A percentile compares a stretch with the other conserved stretches of the same genome.
Evolutionary conservation across 257 asterid species (phyloP).

Genomic region (Jacaranda copaia): DNA sequence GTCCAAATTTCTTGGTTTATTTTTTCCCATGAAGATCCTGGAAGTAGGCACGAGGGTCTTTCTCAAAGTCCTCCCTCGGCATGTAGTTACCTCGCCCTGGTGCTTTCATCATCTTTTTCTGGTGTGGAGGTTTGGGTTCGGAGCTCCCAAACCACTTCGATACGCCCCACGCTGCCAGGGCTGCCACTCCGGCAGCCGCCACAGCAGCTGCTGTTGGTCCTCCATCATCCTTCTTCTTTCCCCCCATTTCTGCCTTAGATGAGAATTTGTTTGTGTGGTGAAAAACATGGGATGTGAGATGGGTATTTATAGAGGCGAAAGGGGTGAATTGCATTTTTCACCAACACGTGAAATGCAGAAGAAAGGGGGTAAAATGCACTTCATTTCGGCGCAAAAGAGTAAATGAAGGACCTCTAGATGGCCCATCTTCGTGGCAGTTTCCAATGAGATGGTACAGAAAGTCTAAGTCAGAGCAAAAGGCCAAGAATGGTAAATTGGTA

Average conservation of each 20-base stretch:
- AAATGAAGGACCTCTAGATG: no score
- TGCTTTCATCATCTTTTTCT: conserved; percentile 40
- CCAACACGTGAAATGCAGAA: no score
- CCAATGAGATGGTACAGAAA: no score
- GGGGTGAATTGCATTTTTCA: not conserved
- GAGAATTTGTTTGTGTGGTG: not conserved
- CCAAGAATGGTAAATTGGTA: no score
- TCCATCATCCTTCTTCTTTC: not conserved
- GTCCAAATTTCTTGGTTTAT: not conserved
- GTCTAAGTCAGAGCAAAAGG: no score
- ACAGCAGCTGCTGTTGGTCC: not conserved
- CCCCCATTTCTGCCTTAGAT: not conserved
- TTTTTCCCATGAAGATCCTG: conserved; percentile 24
- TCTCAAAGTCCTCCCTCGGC: conserved; percentile 34
- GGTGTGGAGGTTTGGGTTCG: no score
- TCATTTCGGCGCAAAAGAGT: no score
- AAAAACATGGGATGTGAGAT: not conserved
- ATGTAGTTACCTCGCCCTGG: conserved; percentile 36
- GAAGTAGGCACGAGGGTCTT: conserved; percentile 19
- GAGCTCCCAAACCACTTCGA: conserved; percentile 25
- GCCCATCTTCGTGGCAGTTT: no score
- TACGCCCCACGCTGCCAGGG: conserved; percentile 34
- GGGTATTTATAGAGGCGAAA: conserved; percentile 1
- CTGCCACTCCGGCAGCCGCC: conserved; percentile 34
- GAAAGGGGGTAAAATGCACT: no score